Percentiles rank a stretch among this genome's conserved stretches.
Evolutionary conservation across 2,329 filamentous ascomycete species (phyloP).

Genomic region (Cercospora brassicicola): DNA sequence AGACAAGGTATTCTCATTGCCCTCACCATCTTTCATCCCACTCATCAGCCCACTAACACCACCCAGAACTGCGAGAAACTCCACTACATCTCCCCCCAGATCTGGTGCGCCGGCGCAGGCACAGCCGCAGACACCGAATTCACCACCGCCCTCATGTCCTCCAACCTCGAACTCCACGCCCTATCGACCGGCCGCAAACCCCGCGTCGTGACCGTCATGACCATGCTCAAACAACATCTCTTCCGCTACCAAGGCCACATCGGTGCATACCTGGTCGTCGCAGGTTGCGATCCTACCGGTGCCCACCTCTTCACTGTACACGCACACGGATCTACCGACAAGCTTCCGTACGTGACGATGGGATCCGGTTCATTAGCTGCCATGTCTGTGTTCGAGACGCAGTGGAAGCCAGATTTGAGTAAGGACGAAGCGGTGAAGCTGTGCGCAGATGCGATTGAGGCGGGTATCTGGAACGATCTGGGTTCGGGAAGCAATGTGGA

Average conservation of each 20-base stretch:
- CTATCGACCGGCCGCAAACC: slow-evolving; percentile 95
- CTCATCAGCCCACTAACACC: slow-evolving; percentile 13
- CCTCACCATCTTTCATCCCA: neutral
- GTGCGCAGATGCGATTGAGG: slow-evolving; percentile 81
- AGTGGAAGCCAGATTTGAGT: slow-evolving; percentile 79
- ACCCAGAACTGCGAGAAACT: slow-evolving; percentile 93
- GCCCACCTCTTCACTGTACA: slow-evolving; percentile 96
- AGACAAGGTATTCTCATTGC: slow-evolving; percentile 68
- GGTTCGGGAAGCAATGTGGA: slow-evolving; percentile 97
- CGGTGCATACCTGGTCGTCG: slow-evolving; percentile 95
- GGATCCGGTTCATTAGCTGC: slow-evolving; percentile 92
- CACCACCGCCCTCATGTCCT: slow-evolving; percentile 97
- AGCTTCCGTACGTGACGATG: slow-evolving; percentile 99
- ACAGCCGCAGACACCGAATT: slow-evolving; percentile 99
- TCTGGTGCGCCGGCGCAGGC: slow-evolving; percentile 98
- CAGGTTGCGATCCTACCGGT: slow-evolving; percentile 93
- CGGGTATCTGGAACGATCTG: slow-evolving; percentile 98
- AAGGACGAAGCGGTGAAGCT: slow-evolving; percentile 80
- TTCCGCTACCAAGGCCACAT: slow-evolving; percentile 98
- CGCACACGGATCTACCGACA: slow-evolving; percentile 96
- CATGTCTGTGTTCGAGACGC: slow-evolving; percentile 97
- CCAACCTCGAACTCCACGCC: slow-evolving; percentile 94
- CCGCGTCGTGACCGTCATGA: slow-evolving; percentile 98
- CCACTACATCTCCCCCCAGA: slow-evolving; percentile 97
- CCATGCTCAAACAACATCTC: slow-evolving; percentile 97